phyloP scores from a whole-genome alignment of 805 yeast genomes.

The Saturnispora sanitii region DNA sequence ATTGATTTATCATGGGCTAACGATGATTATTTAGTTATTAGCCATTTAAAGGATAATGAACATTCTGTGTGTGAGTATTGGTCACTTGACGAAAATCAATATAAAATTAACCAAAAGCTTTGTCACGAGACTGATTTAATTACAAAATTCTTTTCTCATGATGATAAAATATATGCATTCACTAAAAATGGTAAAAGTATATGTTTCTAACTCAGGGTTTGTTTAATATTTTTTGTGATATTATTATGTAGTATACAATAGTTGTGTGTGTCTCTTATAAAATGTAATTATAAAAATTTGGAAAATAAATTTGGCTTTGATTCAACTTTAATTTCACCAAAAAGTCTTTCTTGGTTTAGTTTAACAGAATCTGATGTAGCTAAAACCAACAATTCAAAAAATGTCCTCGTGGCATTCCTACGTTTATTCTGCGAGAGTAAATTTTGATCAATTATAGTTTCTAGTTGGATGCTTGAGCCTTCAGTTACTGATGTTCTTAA shows the following conservation, averaged over 20 bases:
- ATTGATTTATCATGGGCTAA: slow-evolving; percentile 3
- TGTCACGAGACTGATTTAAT: neutral
- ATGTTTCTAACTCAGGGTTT: too few species aligned
- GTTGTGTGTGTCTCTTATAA: neutral
- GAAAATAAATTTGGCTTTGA: slow-evolving; percentile 13
- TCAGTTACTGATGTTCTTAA: slow-evolving; percentile 16
- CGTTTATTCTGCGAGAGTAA: slow-evolving; percentile 33
- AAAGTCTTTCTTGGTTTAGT: slow-evolving; percentile 49
- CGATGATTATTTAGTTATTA: neutral
- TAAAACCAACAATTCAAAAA: slow-evolving; percentile 73
- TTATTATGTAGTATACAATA: neutral
- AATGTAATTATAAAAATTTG: slow-evolving; percentile 15
- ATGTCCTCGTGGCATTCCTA: slow-evolving; percentile 58
- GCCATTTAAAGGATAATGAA: neutral
- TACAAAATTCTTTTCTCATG: neutral
- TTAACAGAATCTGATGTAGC: slow-evolving; percentile 67
- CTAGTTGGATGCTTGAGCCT: slow-evolving; percentile 22
- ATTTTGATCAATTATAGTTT: slow-evolving; percentile 26
- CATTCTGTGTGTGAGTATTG: neutral
- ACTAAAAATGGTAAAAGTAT: neutral
- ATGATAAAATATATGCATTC: neutral
- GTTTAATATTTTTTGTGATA: too few species aligned
- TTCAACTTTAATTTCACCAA: slow-evolving; percentile 47
- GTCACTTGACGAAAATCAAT: neutral
- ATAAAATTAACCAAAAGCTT: neutral